A percentile compares a stretch with the other conserved stretches of the same genome.
Conservation (phyloP, 2,329 filamentous ascomycete species). For the Piedraia hortae region DNA sequence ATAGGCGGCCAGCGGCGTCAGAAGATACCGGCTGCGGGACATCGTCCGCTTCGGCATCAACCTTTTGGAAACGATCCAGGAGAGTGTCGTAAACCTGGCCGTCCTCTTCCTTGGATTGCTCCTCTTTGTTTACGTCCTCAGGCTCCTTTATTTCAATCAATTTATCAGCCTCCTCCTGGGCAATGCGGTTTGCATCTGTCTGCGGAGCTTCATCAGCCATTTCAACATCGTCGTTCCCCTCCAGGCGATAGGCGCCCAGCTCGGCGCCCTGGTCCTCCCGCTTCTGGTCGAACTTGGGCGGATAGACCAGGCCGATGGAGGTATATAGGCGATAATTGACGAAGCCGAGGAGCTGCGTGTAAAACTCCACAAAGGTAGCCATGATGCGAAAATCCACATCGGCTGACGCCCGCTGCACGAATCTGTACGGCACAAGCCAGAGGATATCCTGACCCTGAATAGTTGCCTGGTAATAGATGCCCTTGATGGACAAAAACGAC, state of each 20-base stretch:
- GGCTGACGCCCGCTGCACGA: conserved; percentile 78
- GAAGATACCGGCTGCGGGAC: conserved; percentile 40
- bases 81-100: conserved; percentile 15
- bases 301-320: conserved; percentile 72
- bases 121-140: conserved; percentile 4
- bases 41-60: conserved; percentile 58
- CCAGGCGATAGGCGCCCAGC: conserved; percentile 69
- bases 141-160: conserved; percentile 8
- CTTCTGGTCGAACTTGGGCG: conserved; percentile 66
- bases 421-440: conserved; percentile 93
- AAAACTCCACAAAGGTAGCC: conserved; percentile 97
- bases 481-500: conserved; percentile 95
- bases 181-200: conserved; percentile 13
- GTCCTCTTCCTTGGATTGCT: conserved; percentile 15
- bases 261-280: conserved; percentile 80
- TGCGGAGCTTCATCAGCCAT: conserved; percentile 7
- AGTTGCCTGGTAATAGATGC: conserved; percentile 95
- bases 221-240: conserved; percentile 25
- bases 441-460: conserved; percentile 92
- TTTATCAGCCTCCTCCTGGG: conserved; percentile 22
- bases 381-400: conserved; percentile 98
- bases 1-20: conserved; percentile 44
- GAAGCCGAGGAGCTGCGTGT: conserved; percentile 84
- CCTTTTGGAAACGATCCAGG: conserved; percentile 79
- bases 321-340: conserved; percentile 92